Base-by-base conservation (phyloP, 1,284 basidiomycete genomes). In the Ganoderma resinaceum region DNA sequence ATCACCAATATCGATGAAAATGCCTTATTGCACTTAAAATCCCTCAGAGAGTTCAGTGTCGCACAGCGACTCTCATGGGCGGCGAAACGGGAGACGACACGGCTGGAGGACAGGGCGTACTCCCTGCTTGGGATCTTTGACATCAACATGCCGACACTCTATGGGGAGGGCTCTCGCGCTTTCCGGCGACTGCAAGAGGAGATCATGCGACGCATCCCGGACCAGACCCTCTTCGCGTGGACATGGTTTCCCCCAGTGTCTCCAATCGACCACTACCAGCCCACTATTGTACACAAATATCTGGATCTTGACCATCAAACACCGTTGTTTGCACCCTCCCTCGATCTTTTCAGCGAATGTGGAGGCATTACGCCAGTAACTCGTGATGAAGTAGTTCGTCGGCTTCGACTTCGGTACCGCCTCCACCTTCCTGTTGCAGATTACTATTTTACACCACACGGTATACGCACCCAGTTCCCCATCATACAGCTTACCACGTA, bases 151-250 rank as follows among this genome's bases (percentile, higher is more conserved):
- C 33, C 31, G 6, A 33, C 55, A 14, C 55, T 57, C 2, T 57
- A 57, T 6, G 55, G 55, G 6, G 55, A 57, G 55, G 55, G 55
- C 33, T 18, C 18, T 7, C 55, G 14, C 5, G 55, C 55, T 1
- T 57, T 57, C 33, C 33, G 55, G 9, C 18, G 55, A 2, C 31
- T 57, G 5, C 33, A 57, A 16, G 55, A 57, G 29, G 9, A 46
- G 62, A 53, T 63, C 35, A 31, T 53, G 62, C 23, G 14, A 38
- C n/a, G 38, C 7, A 29, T 61, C 55, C 55, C 55, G 1, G 55
- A 57, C 55, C 33, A 57, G 33, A 57, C 33, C 33, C 55, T 57
- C 18, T 57, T 57, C 20, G 55, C 18, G 18, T 57, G 26, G 26
- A 31, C 11, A 53, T 6, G 12, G 31, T 16, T 53, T 16, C 52